Evolutionary conservation across 2,329 filamentous ascomycete genomes (phyloP).

Genomic region (Cordyceps cicadae): DNA sequence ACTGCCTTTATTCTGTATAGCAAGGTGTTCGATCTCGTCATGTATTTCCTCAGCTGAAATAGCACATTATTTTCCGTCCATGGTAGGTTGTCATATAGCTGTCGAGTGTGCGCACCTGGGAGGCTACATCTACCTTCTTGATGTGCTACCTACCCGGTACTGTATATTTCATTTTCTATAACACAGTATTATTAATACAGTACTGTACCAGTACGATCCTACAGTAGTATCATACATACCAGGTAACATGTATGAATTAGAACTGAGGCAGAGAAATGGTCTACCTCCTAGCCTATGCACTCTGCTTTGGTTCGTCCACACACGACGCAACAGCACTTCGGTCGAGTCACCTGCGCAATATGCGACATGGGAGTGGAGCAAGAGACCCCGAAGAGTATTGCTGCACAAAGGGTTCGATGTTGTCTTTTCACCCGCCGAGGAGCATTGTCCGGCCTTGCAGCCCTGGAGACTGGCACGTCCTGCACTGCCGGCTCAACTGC

Average conservation of each 20-base stretch:
- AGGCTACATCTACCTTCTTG: constrained; percentile 8
- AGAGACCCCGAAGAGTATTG: too few species aligned
- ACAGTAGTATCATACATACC: too few species aligned
- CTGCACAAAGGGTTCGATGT: too few species aligned
- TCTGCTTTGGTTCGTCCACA: not conserved
- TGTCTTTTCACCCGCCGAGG: too few species aligned
- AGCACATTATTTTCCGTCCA: not conserved
- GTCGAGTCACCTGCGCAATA: too few species aligned
- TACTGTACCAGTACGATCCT: too few species aligned
- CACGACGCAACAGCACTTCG: not conserved
- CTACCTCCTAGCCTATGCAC: not conserved
- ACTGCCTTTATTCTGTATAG: constrained; percentile 8
- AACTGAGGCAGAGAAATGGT: not conserved
- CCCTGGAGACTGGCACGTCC: too few species aligned
- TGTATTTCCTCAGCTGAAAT: constrained; percentile 5
- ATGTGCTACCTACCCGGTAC: not conserved
- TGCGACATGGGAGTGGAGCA: too few species aligned
- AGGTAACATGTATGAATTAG: not conserved
- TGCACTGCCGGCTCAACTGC: too few species aligned
- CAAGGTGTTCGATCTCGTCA: constrained; percentile 7
- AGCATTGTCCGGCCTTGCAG: too few species aligned
- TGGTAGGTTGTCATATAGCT: constrained; percentile 8
- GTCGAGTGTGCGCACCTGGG: constrained; percentile 15
- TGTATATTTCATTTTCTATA: too few species aligned
- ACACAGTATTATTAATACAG: too few species aligned